A percentile compares a stretch with the other conserved stretches of the same genome.
Evolutionary conservation across 2,329 filamentous ascomycete genomes (phyloP).

Genomic region (Cercospora sp.): DNA sequence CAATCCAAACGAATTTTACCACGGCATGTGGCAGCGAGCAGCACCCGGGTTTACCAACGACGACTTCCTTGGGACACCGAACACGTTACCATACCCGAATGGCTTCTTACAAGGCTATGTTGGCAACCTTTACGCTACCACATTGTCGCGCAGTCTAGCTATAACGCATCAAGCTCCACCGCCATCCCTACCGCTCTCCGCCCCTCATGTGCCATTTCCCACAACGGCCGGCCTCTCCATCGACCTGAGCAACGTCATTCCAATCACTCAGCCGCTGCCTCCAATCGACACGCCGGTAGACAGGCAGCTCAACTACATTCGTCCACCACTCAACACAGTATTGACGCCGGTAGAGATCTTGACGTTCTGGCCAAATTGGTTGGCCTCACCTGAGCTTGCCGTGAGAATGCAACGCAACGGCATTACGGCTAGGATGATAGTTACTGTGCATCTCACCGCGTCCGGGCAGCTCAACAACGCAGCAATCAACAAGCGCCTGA

Average conservation of each 20-base stretch:
- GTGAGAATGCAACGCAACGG: background rate
- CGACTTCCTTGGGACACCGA: background rate
- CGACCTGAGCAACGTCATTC: background rate
- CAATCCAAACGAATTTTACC: background rate
- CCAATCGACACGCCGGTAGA: background rate
- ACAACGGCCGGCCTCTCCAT: background rate
- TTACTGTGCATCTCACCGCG: background rate
- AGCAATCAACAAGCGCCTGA: background rate
- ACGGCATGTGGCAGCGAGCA: background rate
- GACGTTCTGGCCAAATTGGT: background rate
- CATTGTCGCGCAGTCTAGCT: background rate
- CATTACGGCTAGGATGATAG: background rate
- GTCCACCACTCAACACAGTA: background rate
- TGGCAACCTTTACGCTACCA: background rate
- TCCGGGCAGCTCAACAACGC: background rate
- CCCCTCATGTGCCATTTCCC: background rate
- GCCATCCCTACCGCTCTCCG: background rate
- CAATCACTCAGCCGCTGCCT: background rate
- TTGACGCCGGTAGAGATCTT: background rate
- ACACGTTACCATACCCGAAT: background rate
- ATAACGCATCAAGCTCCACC: background rate
- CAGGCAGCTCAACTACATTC: background rate
- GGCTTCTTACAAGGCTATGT: background rate
- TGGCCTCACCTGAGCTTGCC: background rate
- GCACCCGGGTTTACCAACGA: background rate